Base-by-base conservation (phyloP, 1,284 basidiomycete genomes). In the Pascua guehoae region DNA sequence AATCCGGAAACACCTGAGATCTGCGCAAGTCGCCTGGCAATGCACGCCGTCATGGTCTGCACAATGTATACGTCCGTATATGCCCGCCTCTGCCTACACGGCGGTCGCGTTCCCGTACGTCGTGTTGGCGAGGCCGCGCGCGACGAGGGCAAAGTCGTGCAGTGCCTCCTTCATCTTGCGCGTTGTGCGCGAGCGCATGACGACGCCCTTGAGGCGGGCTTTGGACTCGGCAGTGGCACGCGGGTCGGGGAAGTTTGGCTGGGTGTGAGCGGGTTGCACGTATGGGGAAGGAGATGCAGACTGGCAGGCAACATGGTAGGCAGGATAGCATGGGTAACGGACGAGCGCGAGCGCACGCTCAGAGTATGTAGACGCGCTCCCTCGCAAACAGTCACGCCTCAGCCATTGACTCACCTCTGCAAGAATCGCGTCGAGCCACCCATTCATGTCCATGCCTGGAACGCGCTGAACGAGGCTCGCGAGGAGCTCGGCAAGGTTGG, bases 401-500 rank as follows among this genome's bases (percentile, higher is more conserved):
- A 15, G 1, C 16, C 12, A 41, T 18, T 2, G 12, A 77, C 87
- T 58, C 66, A 90, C 89, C 49, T 85, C 80, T 62, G 84, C 84
- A 32, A 93, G 71, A 18, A 90, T 83, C 48, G 84, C 83, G 38
- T 82, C 79, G 71, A 90, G 84, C 90, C 90, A 94, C 15, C 63
- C 77, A 70, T 77, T 80, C 73, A 80, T 84, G 66, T 82, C 83
- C 42, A 74, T 76, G 2, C 67, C 68, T 12, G 80, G 81, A 62
- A 81, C 79, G 43, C 87, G 80, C 10, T 80, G 81, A 39, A 85
- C 79, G 42, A 92, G 73, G 36, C 81, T 83, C 5, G 86, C 84
- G 45, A 94, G 77, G 39, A 93, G 75, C 65, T 92, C 90, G 8
- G 89, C 87, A 24, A 93, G 78, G 69, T 94, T 93, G 11, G 84